Base-by-base conservation (phyloP, 176 grass and related monocot genomes). In the Aegilops tauschii region DNA sequence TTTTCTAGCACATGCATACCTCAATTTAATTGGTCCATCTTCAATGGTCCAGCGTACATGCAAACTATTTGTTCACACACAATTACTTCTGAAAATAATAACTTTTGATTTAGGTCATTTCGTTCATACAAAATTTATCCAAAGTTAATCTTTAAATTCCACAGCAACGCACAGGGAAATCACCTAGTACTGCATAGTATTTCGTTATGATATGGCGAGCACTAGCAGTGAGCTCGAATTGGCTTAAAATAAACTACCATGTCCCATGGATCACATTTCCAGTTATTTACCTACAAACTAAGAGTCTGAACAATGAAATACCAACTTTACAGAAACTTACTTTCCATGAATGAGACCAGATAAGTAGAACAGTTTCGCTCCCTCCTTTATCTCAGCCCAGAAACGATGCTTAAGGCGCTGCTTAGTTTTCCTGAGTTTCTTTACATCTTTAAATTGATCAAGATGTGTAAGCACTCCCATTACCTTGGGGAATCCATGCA, bases 401-500 rank as follows among this genome's bases (percentile, higher is more conserved):
- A 99, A 99, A 21, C 92, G 90, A 84, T 99, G 93, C 83, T 96
- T 96, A 40, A 99, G 89, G 28, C 89, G 90, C 85, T 96, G 87
- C 82, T 96, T 99, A 62, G 97, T 99, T 94, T 99, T 99, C 65
- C 92, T 90, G 18, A 99, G 86, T 76, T 96, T 99, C 76, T 94
- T 99, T 35, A 88, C 80, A 91, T 99, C 94, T 90, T 96, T 99
- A 85, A 99, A 99, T 63, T 92, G 93, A 87, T 99, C 97, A 80
- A 99, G 87, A 87, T 96, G 87, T 67, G 94, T 99, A 40, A 99
- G 97, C 28, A 99, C 97, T 88, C 97, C 94, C 92, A 99, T 99
- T 82, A 96, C 90, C 76, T 94, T 96, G 35, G 94, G 97, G 80
- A 96, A 99, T 80, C 97, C 97, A 91, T 99, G 97, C 61, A 92